A percentile compares a stretch with the other conserved stretches of the same genome.
These are phyloP conservation scores for Tylopilus vinaceipallidus DNA, from an alignment of 768 basidiomycete genomes.

Conservation along the genomic window DNA sequence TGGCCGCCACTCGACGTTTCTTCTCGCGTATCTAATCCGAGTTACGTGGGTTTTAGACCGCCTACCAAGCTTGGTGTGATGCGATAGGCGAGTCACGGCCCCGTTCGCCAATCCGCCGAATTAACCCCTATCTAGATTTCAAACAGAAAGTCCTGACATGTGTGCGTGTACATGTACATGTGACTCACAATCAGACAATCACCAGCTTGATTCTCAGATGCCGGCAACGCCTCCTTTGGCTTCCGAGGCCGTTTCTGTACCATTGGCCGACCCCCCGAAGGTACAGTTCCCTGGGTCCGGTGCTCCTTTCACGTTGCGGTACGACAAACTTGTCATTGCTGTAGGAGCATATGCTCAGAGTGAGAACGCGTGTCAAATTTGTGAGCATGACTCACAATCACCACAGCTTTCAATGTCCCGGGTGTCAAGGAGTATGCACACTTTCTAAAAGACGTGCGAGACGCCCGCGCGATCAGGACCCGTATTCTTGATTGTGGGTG, in stretches of 20 bases:
- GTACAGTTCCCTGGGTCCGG: slow-evolving; percentile 20
- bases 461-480: slow-evolving; percentile 68
- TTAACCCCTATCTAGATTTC: slow-evolving; percentile 46
- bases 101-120: neutral
- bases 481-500: slow-evolving; percentile 69
- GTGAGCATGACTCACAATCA: neutral
- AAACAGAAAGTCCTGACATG: slow-evolving; percentile 56
- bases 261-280: slow-evolving; percentile 15
- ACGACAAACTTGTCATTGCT: slow-evolving; percentile 82
- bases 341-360: slow-evolving; percentile 88
- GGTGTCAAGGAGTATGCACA: slow-evolving; percentile 80
- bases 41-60: slow-evolving; percentile 36
- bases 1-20: neutral
- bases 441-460: slow-evolving; percentile 79
- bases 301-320: slow-evolving; percentile 55
- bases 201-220: slow-evolving; percentile 40
- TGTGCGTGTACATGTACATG: slow-evolving; percentile 38
- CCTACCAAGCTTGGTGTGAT: slow-evolving; percentile 79
- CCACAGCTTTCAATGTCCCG: slow-evolving; percentile 62
- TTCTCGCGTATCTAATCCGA: neutral
- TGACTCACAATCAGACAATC: neutral
- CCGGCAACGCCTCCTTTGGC: slow-evolving; percentile 53
- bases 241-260: slow-evolving; percentile 25
- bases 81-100: slow-evolving; percentile 46
- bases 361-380: slow-evolving; percentile 31